Percentiles rank a stretch among this genome's conserved stretches.
Conservation (phyloP, 148 eudicot genomes). For the Cornus florida region DNA sequence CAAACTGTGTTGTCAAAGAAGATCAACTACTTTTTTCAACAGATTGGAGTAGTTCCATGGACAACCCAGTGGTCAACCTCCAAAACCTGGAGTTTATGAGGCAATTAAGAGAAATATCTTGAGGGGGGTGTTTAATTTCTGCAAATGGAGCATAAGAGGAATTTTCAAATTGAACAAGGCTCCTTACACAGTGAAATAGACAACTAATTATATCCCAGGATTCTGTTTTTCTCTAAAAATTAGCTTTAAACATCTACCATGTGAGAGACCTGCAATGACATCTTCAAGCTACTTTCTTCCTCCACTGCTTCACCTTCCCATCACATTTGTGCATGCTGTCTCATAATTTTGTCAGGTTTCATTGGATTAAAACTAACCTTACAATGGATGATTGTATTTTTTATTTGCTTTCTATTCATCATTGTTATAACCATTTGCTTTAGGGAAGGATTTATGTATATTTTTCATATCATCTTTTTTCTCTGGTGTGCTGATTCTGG, state of each 20-base stretch:
- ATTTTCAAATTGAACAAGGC: too few species aligned
- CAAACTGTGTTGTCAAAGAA: neutral
- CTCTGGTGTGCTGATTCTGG: constrained; percentile 9
- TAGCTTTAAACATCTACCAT: too few species aligned
- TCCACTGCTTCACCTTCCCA: neutral
- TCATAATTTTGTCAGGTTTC: neutral
- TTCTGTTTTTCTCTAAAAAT: too few species aligned
- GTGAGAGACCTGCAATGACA: too few species aligned
- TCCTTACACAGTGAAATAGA: too few species aligned
- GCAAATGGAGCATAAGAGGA: too few species aligned
- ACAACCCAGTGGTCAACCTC: neutral
- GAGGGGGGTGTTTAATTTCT: neutral
- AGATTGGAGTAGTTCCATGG: constrained; percentile 2
- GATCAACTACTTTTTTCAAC: neutral
- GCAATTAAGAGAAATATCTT: too few species aligned
- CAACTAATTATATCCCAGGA: neutral
- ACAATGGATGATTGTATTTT: neutral
- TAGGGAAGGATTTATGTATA: neutral
- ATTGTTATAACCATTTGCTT: neutral
- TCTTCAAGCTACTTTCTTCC: too few species aligned
- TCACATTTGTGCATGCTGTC: neutral
- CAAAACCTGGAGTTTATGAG: too few species aligned
- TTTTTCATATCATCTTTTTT: neutral
- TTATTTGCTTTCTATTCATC: neutral
- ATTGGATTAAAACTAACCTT: neutral